These are phyloP conservation scores for Arthrobotrys megalospora DNA, from an alignment of 2,329 filamentous ascomycete species.

Conservation along the genomic window DNA sequence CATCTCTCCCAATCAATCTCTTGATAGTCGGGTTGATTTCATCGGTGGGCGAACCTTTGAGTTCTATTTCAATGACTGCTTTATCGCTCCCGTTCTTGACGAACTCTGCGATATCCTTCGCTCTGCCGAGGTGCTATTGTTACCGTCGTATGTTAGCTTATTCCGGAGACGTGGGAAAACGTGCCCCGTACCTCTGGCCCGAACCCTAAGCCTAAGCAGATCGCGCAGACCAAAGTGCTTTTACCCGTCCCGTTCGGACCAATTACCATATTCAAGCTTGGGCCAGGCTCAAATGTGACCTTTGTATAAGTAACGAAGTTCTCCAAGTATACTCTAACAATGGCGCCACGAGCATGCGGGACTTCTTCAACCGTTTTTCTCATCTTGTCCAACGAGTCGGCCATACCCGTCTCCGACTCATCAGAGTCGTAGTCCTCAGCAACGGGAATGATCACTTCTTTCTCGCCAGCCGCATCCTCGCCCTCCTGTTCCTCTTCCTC, in stretches of 20 bases:
- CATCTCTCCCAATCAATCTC: constrained; percentile 85
- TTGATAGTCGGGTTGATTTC: constrained; percentile 80
- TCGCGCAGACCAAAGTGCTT: constrained; percentile 95
- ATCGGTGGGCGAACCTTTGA: constrained; percentile 76
- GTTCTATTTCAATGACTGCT: constrained; percentile 90
- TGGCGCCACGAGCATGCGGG: constrained; percentile 77
- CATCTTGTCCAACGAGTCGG: constrained; percentile 61
- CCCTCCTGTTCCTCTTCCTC: not conserved
- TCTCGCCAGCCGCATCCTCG: not conserved
- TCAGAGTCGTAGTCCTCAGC: constrained; percentile 59
- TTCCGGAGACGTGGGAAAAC: not conserved
- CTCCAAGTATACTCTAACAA: constrained; percentile 85
- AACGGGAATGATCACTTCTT: constrained; percentile 54
- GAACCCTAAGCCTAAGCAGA: constrained; percentile 92
- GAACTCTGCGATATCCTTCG: constrained; percentile 87
- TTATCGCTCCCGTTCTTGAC: constrained; percentile 88
- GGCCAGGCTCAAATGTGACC: constrained; percentile 91
- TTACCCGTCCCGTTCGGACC: constrained; percentile 99
- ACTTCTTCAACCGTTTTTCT: constrained; percentile 52
- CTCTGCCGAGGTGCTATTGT: constrained; percentile 81
- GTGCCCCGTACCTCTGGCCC: constrained; percentile 72
- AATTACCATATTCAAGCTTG: constrained; percentile 97
- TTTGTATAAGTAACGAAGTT: constrained; percentile 97
- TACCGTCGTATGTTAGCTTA: constrained; percentile 42
- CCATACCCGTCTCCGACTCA: constrained; percentile 52